Percentiles rank a stretch among this genome's conserved stretches.
phyloP scores from a whole-genome alignment of 495 filamentous ascomycete genomes.

The Penicillium robsamsonii region DNA sequence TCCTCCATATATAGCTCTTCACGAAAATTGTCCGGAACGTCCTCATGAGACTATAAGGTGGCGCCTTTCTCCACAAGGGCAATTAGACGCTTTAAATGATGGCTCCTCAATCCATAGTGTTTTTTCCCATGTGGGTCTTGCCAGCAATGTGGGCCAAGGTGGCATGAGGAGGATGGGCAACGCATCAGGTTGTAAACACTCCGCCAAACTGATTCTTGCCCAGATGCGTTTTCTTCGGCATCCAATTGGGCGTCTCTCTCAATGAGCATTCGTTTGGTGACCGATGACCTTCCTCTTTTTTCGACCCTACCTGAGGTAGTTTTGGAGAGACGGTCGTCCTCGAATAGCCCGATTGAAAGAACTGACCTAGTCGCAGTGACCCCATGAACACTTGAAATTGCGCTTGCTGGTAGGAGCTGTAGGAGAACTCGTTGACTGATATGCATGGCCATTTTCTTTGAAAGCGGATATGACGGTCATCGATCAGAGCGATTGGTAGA shows the following conservation, averaged over 20 bases:
- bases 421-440: too few relatives aligned
- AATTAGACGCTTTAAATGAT: conserved; percentile 21
- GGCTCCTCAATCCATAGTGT: conserved; percentile 18
- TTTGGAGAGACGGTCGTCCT: conserved; percentile 5
- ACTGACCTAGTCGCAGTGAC: too few relatives aligned
- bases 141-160: conserved; percentile 6
- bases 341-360: too few relatives aligned
- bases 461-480: too few relatives aligned
- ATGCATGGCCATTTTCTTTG: too few relatives aligned
- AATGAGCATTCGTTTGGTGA: background rate
- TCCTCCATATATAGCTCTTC: conserved; percentile 9
- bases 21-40: conserved; percentile 15
- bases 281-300: conserved; percentile 6
- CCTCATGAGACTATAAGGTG: conserved; percentile 15
- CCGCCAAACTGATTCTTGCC: conserved; percentile 11
- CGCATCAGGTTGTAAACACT: conserved; percentile 8
- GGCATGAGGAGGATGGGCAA: background rate
- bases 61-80: conserved; percentile 17
- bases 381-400: too few relatives aligned
- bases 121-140: conserved; percentile 16
- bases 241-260: too few relatives aligned
- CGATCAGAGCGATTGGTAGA: too few relatives aligned
- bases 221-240: conserved; percentile 22
- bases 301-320: background rate
- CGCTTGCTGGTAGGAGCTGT: too few relatives aligned